Evolutionary conservation across 177 flowering plant genomes (phyloP), one percentile per base, ranked within the genome.

Genomic region (Vitis hybrid): DNA sequence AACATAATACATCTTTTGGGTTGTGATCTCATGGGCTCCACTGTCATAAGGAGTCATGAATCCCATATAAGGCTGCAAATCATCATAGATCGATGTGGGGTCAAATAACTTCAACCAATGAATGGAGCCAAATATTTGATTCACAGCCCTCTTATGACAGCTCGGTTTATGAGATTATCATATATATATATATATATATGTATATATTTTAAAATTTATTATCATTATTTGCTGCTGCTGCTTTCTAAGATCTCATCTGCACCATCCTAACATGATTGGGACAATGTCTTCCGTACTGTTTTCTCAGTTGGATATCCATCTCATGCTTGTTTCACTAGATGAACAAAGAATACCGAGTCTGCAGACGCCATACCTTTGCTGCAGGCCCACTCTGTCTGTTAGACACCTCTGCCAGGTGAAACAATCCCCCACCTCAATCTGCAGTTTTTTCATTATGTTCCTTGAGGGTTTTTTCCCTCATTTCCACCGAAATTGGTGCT

Each of bases 351-450:
- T 79, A 68, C 92, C 90, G 11, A 74, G 77, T 72, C 75, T 90
- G 85, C 74, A 82, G 75, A 79, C 74, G 62, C 95, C 92, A 13
- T 84, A 87, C 70, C 81, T 94, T 49, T 80, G 90, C 71, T 88
- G 98, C 87, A 84, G 79, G 55, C 89, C 88, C 4, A 82, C 82
- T 55, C 67, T 82, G 80, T 82, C 91, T 4, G 79, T 92, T 54
- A 77, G 78, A 75, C 88, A 85, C 50, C 75, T 92, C 8, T 73
- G 88, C 60, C 82, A 85, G 75, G 98, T 92, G 73, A 74, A 60
- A 50, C 44, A 69, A 28, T n/a, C 33, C 60, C 28, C 18, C 33
- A 2, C 55, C 4, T 12, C 10, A 53, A 20, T 54, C 15, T 15
- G 38, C 4, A 65, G 12, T 6, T 18, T 11, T 51, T 38, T 17